These are phyloP conservation scores for Papiliotrema flavescens DNA, from an alignment of 1,284 basidiomycete species.

Conservation along the genomic window DNA sequence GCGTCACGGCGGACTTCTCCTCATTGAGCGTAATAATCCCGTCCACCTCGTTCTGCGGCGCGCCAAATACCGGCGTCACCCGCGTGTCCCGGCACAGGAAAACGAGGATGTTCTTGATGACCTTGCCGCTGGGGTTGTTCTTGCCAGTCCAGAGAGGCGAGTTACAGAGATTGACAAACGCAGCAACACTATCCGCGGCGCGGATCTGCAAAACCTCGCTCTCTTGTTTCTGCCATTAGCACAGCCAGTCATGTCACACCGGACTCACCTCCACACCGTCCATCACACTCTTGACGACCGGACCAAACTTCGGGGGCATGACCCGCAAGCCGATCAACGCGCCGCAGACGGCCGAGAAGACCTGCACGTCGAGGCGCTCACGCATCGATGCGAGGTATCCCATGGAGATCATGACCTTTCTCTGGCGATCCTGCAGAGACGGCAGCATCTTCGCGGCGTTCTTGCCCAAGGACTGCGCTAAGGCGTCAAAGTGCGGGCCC, in stretches of 20 bases:
- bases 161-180: slow-evolving; percentile 82
- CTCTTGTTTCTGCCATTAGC: slow-evolving; percentile 68
- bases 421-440: slow-evolving; percentile 72
- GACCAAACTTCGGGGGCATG: slow-evolving; percentile 90
- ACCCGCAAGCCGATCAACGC: slow-evolving; percentile 81
- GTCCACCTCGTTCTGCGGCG: slow-evolving; percentile 55
- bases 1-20: slow-evolving; percentile 49
- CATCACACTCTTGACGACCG: slow-evolving; percentile 95
- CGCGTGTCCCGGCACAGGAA: slow-evolving; percentile 92
- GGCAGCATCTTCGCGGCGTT: slow-evolving; percentile 74
- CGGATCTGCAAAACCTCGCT: slow-evolving; percentile 86
- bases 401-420: slow-evolving; percentile 68
- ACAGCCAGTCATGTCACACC: not conserved
- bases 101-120: slow-evolving; percentile 94
- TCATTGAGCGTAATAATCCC: slow-evolving; percentile 73
- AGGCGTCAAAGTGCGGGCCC: slow-evolving; percentile 65
- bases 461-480: slow-evolving; percentile 55
- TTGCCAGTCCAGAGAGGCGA: slow-evolving; percentile 58
- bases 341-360: slow-evolving; percentile 83
- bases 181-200: slow-evolving; percentile 80
- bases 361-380: slow-evolving; percentile 78
- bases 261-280: slow-evolving; percentile 84
- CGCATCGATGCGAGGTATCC: slow-evolving; percentile 81
- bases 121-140: slow-evolving; percentile 75
- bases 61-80: slow-evolving; percentile 78